Conservation (phyloP, 345 rosid species). For the Rhizophora mangle region DNA sequence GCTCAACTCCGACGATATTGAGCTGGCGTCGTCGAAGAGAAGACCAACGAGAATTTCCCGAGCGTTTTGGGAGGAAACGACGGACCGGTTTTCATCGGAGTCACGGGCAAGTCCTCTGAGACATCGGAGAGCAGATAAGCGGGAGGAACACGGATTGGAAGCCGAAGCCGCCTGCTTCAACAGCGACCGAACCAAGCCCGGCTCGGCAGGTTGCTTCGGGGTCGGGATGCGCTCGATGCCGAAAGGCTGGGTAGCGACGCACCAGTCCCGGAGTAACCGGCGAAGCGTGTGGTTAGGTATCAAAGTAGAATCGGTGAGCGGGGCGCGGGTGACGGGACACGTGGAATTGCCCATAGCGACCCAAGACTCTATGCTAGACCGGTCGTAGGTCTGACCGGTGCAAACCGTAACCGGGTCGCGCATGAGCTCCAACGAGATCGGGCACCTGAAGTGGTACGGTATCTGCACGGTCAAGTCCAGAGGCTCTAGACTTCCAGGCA, state of each 20-base stretch:
- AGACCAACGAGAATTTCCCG: slow-evolving; percentile 39
- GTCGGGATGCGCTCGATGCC: slow-evolving; percentile 90
- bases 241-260: slow-evolving; percentile 73
- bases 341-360: slow-evolving; percentile 85
- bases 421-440: slow-evolving; percentile 94
- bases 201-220: slow-evolving; percentile 95
- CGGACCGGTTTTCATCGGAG: slow-evolving; percentile 68
- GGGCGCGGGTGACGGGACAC: slow-evolving; percentile 81
- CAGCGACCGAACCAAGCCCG: slow-evolving; percentile 53
- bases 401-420: slow-evolving; percentile 87
- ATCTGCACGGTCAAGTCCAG: slow-evolving; percentile 71
- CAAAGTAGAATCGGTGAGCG: slow-evolving; percentile 75
- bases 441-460: slow-evolving; percentile 93
- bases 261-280: slow-evolving; percentile 97
- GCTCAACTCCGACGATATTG: slow-evolving; percentile 43
- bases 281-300: slow-evolving; percentile 99
- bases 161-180: slow-evolving; percentile 55
- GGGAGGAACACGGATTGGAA: slow-evolving; percentile 40
- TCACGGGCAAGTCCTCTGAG: slow-evolving; percentile 83
- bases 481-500: slow-evolving; percentile 74
- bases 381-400: slow-evolving; percentile 98
- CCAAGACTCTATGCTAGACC: slow-evolving; percentile 94
- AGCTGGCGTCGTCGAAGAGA: slow-evolving; percentile 38
- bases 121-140: slow-evolving; percentile 72
- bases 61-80: slow-evolving; percentile 62